phyloP scores from a whole-genome alignment of 2,329 filamentous ascomycete species.

The Penicillium decumbens region DNA sequence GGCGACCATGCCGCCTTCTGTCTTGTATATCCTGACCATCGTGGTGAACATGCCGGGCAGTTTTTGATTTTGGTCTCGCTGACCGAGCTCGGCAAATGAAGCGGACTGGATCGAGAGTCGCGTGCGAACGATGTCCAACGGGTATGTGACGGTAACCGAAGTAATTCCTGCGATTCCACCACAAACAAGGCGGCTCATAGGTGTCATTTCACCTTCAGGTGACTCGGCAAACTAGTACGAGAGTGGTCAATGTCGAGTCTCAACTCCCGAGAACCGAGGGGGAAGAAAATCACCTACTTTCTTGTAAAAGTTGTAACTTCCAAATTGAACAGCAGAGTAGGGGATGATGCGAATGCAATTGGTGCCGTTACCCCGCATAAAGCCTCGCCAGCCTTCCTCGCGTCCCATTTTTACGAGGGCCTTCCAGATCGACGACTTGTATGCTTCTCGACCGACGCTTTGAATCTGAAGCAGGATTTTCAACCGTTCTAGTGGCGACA shows the following conservation, averaged over 20 bases:
- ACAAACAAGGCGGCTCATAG: conserved; percentile 74
- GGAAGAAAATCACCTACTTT: conserved; percentile 54
- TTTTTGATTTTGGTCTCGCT: conserved; percentile 54
- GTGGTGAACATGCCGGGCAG: conserved; percentile 91
- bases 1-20: conserved; percentile 76
- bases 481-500: conserved; percentile 88
- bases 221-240: conserved; percentile 65
- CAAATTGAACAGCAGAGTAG: conserved; percentile 97
- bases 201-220: conserved; percentile 67
- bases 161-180: conserved; percentile 91
- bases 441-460: conserved; percentile 82
- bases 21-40: conserved; percentile 77
- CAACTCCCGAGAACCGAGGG: not conserved
- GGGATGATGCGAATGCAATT: conserved; percentile 98
- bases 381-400: conserved; percentile 94
- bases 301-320: conserved; percentile 97
- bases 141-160: conserved; percentile 91
- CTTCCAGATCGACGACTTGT: conserved; percentile 85
- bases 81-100: conserved; percentile 76
- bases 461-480: conserved; percentile 99
- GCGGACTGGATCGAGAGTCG: conserved; percentile 93
- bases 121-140: conserved; percentile 94
- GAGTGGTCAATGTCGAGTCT: conserved; percentile 12
- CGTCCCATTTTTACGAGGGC: conserved; percentile 92
- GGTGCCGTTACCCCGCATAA: conserved; percentile 96